A percentile compares a stretch with the other conserved stretches of the same genome.
Evolutionary conservation across 495 filamentous ascomycete species (phyloP).

Genomic region (Aspergillus haitiensis): DNA sequence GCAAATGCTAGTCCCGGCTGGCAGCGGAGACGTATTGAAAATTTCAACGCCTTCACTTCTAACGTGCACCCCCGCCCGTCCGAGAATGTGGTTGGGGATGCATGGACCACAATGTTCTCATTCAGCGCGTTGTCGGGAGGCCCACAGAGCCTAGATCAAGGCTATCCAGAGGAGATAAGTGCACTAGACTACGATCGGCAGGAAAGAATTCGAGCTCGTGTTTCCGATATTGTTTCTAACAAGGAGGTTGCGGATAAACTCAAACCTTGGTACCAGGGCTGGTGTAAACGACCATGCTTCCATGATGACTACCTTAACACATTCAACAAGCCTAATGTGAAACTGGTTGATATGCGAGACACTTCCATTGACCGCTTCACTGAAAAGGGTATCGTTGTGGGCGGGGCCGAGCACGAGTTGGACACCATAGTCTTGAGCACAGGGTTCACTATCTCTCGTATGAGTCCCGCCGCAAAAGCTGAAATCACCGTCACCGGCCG

Average conservation of each 20-base stretch:
- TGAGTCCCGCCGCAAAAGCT: background rate
- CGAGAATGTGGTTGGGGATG: slow-evolving; percentile 40
- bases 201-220: background rate
- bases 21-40: slow-evolving; percentile 39
- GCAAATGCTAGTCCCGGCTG: slow-evolving; percentile 37
- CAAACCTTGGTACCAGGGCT: slow-evolving; percentile 1
- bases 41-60: slow-evolving; percentile 26
- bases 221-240: background rate
- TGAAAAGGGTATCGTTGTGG: slow-evolving; percentile 27
- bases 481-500: slow-evolving; percentile 5
- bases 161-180: background rate
- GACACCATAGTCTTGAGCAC: slow-evolving; percentile 44
- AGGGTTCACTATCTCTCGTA: slow-evolving; percentile 21
- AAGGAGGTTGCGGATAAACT: background rate
- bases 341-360: slow-evolving; percentile 34
- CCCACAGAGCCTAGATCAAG: background rate
- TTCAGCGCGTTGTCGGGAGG: slow-evolving; percentile 4
- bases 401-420: slow-evolving; percentile 30
- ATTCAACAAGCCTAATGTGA: slow-evolving; percentile 34
- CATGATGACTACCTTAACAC: slow-evolving; percentile 7
- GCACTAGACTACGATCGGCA: background rate
- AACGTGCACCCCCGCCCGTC: slow-evolving; percentile 19
- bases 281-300: slow-evolving; percentile 13
- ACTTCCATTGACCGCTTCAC: slow-evolving; percentile 27
- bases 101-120: slow-evolving; percentile 34